phyloP scores from a whole-genome alignment of 805 yeast species.

The Zygotorulaspora florentina region DNA sequence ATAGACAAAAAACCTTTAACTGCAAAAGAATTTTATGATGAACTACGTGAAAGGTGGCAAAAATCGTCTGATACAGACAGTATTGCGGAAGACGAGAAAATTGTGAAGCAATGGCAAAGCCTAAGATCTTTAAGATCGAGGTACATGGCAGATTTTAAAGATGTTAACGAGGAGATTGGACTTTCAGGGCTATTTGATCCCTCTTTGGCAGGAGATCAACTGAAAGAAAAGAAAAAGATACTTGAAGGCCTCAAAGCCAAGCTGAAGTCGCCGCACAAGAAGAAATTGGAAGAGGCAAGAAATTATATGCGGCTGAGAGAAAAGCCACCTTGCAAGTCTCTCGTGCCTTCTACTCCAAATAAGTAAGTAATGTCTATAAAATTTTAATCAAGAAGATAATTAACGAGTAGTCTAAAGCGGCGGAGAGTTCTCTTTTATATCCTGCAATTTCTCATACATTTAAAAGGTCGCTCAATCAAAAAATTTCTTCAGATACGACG shows the following conservation, averaged over 20 bases:
- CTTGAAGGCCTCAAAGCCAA: constrained; percentile 12
- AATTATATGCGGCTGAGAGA: constrained; percentile 14
- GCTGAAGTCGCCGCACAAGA: constrained; percentile 16
- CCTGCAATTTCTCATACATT: too few relatives aligned
- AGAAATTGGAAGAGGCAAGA: constrained; percentile 24
- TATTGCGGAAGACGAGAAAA: constrained; percentile 13
- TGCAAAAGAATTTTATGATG: constrained; percentile 24
- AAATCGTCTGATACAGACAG: constrained; percentile 5
- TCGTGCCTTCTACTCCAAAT: too few relatives aligned
- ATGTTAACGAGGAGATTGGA: constrained; percentile 37
- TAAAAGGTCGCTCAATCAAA: too few relatives aligned
- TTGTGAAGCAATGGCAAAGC: constrained; percentile 41
- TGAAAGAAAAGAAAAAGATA: constrained; percentile 8
- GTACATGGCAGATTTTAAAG: constrained; percentile 36
- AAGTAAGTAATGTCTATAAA: neutral
- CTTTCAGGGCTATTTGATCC: constrained; percentile 39
- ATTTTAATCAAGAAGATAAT: neutral
- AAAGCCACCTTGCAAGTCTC: neutral
- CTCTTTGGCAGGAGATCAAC: constrained; percentile 16
- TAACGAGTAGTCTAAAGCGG: too few relatives aligned
- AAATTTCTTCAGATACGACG: too few relatives aligned
- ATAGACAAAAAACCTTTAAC: constrained; percentile 22
- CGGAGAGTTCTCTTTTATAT: too few relatives aligned
- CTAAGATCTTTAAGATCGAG: constrained; percentile 40
- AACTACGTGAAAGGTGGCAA: constrained; percentile 15